Evolutionary conservation across 495 filamentous ascomycete species (phyloP).

Genomic region (Hyaloscypha variabilis): DNA sequence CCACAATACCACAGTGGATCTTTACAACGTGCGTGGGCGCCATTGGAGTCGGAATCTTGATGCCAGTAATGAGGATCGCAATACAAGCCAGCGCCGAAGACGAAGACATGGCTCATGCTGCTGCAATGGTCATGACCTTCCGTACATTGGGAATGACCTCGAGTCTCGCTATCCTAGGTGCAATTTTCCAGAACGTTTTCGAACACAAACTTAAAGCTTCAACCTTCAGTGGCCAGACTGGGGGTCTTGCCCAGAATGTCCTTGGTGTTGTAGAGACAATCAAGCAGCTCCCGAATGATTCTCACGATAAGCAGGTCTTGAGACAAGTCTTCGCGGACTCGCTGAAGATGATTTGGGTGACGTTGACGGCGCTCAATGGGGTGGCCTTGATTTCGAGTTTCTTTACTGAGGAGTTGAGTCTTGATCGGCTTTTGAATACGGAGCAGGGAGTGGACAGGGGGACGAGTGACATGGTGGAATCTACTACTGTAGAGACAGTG

Average conservation of each 20-base stretch:
- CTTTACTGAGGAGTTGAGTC: constrained; percentile 8
- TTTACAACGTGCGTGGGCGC: constrained; percentile 53
- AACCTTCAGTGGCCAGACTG: constrained; percentile 45
- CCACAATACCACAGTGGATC: constrained; percentile 47
- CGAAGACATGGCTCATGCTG: constrained; percentile 54
- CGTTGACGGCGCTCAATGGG: constrained; percentile 35
- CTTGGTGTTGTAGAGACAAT: constrained; percentile 59
- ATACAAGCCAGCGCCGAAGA: constrained; percentile 45
- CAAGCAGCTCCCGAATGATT: constrained; percentile 45
- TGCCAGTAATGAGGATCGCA: constrained; percentile 48
- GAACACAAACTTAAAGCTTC: constrained; percentile 40
- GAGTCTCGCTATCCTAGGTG: constrained; percentile 51
- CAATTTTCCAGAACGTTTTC: constrained; percentile 57
- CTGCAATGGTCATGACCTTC: constrained; percentile 46
- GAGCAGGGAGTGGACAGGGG: too few relatives aligned
- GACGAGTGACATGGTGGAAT: too few relatives aligned
- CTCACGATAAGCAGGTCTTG: not conserved
- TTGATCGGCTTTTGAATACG: not conserved
- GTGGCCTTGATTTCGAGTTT: constrained; percentile 3
- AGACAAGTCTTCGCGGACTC: constrained; percentile 52
- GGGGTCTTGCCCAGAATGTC: constrained; percentile 54
- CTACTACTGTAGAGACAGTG: too few relatives aligned
- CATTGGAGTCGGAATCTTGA: constrained; percentile 53
- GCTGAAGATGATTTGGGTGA: constrained; percentile 56
- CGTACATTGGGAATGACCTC: constrained; percentile 28